phyloP scores from a whole-genome alignment of 106 monocot species.

The Gastrodia elata region DNA sequence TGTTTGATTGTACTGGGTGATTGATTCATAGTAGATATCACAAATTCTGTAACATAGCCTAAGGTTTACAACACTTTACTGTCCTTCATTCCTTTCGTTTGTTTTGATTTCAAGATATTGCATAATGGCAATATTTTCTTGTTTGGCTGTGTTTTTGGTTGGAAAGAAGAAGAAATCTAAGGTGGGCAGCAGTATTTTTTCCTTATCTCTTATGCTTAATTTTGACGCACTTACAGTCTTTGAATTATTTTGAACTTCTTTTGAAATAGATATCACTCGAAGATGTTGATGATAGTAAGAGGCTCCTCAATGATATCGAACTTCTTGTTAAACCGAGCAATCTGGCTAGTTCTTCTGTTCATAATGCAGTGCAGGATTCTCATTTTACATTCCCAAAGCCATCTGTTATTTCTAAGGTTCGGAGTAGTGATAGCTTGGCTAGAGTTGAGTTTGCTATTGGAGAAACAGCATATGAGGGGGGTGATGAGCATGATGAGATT shows the following conservation, averaged over 20 bases:
- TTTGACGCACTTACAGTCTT: not conserved
- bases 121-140: constrained; percentile 45
- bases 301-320: constrained; percentile 9
- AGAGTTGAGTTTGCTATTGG: not conserved
- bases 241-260: constrained; percentile 13
- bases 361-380: constrained; percentile 9
- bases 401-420: constrained; percentile 7
- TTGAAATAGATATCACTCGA: constrained; percentile 22
- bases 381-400: not conserved
- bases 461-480: constrained; percentile 59
- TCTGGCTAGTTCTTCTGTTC: not conserved
- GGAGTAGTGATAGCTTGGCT: constrained; percentile 6
- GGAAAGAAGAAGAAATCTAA: constrained; percentile 68
- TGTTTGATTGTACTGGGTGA: not conserved
- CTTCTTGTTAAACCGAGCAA: constrained; percentile 36
- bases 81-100: not conserved
- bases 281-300: constrained; percentile 13
- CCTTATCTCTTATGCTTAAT: not conserved
- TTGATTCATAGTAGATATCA: not conserved
- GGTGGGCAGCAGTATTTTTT: constrained; percentile 17
- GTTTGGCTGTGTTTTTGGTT: constrained; percentile 42
- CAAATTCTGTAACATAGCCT: not conserved
- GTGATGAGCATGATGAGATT: constrained; percentile 65
- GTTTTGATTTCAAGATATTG: not conserved
- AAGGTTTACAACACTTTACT: not conserved